These are phyloP conservation scores for Lentinula detonsa DNA, from an alignment of 768 basidiomycete genomes.

Conservation along the genomic window DNA sequence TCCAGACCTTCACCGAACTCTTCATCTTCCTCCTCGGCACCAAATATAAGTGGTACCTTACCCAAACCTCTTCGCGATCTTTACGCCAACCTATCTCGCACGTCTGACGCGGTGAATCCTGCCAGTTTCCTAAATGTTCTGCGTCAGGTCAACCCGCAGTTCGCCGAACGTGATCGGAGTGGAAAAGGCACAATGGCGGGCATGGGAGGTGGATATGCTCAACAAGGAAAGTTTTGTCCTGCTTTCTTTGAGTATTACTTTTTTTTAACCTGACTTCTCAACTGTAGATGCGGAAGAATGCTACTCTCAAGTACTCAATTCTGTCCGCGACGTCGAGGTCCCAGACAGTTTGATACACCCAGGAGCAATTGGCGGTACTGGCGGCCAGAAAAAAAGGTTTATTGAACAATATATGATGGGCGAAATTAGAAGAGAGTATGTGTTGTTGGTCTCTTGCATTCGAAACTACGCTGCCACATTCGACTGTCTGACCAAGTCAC, in stretches of 20 bases:
- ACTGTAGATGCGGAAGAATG: conserved; percentile 85
- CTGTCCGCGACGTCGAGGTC: conserved; percentile 66
- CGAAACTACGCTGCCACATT: too few species aligned
- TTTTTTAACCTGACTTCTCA: not conserved
- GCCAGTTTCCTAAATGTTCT: conserved; percentile 60
- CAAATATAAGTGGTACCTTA: conserved; percentile 22
- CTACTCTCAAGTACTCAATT: conserved; percentile 67
- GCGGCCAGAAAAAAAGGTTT: conserved; percentile 44
- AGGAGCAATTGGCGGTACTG: conserved; percentile 15
- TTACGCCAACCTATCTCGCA: conserved; percentile 66
- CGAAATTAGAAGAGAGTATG: conserved; percentile 64
- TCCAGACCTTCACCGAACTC: not conserved
- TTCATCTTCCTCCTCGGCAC: conserved; percentile 28
- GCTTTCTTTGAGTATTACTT: not conserved
- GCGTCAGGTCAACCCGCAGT: conserved; percentile 82
- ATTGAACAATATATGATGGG: conserved; percentile 81
- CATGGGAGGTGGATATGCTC: conserved; percentile 53
- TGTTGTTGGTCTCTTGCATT: not conserved
- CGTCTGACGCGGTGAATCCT: conserved; percentile 74
- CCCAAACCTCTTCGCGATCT: conserved; percentile 59
- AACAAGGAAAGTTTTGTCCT: conserved; percentile 47
- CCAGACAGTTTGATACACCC: conserved; percentile 26
- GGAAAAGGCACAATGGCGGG: conserved; percentile 31
- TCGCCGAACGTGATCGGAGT: conserved; percentile 60
- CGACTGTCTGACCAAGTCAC: not conserved